These are phyloP conservation scores for Geranomyces variabilis DNA, from an alignment of 192 early-diverging fungal genomes.

Conservation along the genomic window DNA sequence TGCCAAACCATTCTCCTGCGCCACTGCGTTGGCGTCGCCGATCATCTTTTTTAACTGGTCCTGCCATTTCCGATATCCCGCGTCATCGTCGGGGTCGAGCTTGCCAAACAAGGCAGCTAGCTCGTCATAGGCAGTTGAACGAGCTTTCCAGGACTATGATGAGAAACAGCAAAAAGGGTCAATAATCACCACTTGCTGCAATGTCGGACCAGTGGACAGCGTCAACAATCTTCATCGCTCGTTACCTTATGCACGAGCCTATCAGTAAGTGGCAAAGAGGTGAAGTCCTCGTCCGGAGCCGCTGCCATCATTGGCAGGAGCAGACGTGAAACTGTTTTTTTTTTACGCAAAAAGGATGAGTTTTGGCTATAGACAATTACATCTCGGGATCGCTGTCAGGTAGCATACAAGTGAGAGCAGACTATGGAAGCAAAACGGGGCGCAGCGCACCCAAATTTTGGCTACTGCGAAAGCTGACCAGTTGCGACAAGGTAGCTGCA, in stretches of 20 bases:
- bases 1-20: constrained; percentile 82
- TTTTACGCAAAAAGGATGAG: no score
- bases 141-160: constrained; percentile 90
- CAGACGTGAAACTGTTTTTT: no score
- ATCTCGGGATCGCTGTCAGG: no score
- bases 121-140: constrained; percentile 81
- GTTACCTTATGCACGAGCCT: constrained; percentile 82
- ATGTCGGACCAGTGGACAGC: background rate
- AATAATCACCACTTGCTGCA: no score
- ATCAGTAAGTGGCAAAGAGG: constrained; percentile 73
- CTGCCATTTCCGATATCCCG: constrained; percentile 72
- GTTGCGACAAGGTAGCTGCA: no score
- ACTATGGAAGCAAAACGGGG: no score
- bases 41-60: constrained; percentile 79
- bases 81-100: constrained; percentile 63
- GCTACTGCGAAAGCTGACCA: no score
- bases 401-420: no score
- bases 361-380: no score
- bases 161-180: background rate
- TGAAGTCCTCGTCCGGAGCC: constrained; percentile 73
- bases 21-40: constrained; percentile 85
- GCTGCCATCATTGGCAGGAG: background rate
- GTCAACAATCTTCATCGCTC: background rate
- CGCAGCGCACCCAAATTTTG: no score
- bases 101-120: constrained; percentile 70